A percentile compares a stretch with the other conserved stretches of the same genome.
Conservation (phyloP, 352 stramenopile species). For the Phytophthora pluvialis region DNA sequence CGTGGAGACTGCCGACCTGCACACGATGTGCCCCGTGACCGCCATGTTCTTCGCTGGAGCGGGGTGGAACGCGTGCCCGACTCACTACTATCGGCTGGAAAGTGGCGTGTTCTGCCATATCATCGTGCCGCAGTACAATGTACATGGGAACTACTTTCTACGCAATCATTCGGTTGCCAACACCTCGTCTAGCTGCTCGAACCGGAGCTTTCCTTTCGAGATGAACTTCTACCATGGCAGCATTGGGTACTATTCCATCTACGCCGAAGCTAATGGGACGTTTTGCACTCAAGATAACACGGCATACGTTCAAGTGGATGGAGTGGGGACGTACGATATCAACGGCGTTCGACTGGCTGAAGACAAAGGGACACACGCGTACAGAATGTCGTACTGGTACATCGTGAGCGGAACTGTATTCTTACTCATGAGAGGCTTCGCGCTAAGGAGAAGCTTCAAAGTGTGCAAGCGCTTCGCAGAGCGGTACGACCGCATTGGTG, state of each 20-base stretch:
- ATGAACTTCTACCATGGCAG: slow-evolving; percentile 40
- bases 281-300: slow-evolving; percentile 23
- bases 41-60: slow-evolving; percentile 18
- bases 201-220: slow-evolving; percentile 16
- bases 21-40: slow-evolving; percentile 14
- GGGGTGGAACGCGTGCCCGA: slow-evolving; percentile 22
- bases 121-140: slow-evolving; percentile 25
- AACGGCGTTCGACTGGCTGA: slow-evolving; percentile 22
- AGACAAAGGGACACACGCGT: slow-evolving; percentile 14
- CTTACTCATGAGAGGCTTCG: slow-evolving; percentile 21
- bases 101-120: slow-evolving; percentile 16
- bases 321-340: slow-evolving; percentile 25
- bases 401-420: slow-evolving; percentile 14
- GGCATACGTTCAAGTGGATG: slow-evolving; percentile 16
- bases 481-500: slow-evolving; percentile 15
- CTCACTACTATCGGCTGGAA: slow-evolving; percentile 18
- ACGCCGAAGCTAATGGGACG: slow-evolving; percentile 22
- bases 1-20: slow-evolving; percentile 9
- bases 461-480: slow-evolving; percentile 16
- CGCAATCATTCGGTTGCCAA: background rate
- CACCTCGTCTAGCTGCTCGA: slow-evolving; percentile 7
- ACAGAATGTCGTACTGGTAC: slow-evolving; percentile 39
- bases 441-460: slow-evolving; percentile 28
- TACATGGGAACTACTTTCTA: slow-evolving; percentile 19
- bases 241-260: slow-evolving; percentile 42